Conservation (phyloP, 352 stramenopile genomes). For the Pythium aphanidermatum region DNA sequence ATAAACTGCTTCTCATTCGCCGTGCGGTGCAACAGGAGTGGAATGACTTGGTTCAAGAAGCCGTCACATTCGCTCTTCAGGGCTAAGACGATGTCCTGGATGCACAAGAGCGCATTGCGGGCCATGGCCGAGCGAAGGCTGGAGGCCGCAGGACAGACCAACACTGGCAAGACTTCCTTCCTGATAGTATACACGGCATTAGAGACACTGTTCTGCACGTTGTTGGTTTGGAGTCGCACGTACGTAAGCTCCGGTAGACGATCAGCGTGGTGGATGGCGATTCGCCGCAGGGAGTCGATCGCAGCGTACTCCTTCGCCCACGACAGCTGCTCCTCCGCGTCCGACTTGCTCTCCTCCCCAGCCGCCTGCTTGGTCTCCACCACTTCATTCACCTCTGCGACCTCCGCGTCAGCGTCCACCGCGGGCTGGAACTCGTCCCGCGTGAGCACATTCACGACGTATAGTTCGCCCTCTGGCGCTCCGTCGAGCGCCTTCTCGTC, state of each 20-base stretch:
- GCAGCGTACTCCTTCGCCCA: constrained; percentile 24
- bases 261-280: constrained; percentile 21
- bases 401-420: constrained; percentile 23
- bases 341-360: not conserved
- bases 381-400: constrained; percentile 27
- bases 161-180: constrained; percentile 12
- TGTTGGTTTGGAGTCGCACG: too few relatives aligned
- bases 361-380: not conserved
- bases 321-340: constrained; percentile 8
- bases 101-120: constrained; percentile 56
- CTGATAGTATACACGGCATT: too few relatives aligned
- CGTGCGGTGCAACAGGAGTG: constrained; percentile 41
- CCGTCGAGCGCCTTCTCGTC: constrained; percentile 38
- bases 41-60: constrained; percentile 29
- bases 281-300: constrained; percentile 16
- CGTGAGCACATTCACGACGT: constrained; percentile 43
- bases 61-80: constrained; percentile 9
- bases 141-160: constrained; percentile 51
- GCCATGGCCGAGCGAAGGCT: constrained; percentile 61
- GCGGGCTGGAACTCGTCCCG: constrained; percentile 39
- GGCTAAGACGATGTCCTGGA: constrained; percentile 48
- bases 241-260: constrained; percentile 7
- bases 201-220: too few relatives aligned
- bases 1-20: constrained; percentile 77
- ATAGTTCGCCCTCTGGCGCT: constrained; percentile 51